Base-by-base conservation (phyloP, 192 early-diverging fungal genomes). In the Powellomyces hirtus region DNA sequence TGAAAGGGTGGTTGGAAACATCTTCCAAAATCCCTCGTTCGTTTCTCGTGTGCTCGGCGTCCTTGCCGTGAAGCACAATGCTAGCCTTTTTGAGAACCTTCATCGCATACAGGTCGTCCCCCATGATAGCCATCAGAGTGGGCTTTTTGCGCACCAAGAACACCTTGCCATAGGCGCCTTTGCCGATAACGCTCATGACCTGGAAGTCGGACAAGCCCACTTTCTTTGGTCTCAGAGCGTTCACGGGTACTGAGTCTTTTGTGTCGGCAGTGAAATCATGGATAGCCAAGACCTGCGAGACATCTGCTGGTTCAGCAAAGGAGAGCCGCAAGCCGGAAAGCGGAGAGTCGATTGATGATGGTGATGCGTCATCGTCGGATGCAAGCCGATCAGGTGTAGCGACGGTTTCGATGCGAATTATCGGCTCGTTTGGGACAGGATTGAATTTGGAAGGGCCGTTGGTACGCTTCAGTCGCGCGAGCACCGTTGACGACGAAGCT, bases 1-100 rank as follows among this genome's bases (percentile, higher is more conserved):
- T 92, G 69, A 95, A 96, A 1, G 94, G 92, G 70, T 96, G 91
- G 30, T 86, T 81, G 33, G 46, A 49, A 20, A 94, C 85, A 35
- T 89, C 89, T 49, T 91, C 90, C 38, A 97, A 81, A 61, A 97
- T 93, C 53, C 86, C 82, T 29, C 94, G 85, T 71, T 97, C 95
- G 64, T 90, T 91, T 77, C 86, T 89, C 35, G 93, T 97, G 75
- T 92, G 68, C 56, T 77, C 51, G 11, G 89, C 89, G 67, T 89
- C 86, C 72, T 94, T 94, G 3, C 64, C 64, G 76, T 94, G 86
- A 10, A 94, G 76, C 37, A 92, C 82, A 42, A 97, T 82, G 35
- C 89, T 87, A 2, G 92, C 92, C 79, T 97, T 94, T 76, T 89
- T 88, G 40, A 97, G 80, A 1, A 94, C 91, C 78, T 97, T 97